These are phyloP conservation scores for Xylaria grammica DNA, from an alignment of 495 filamentous ascomycete species.

Conservation along the genomic window DNA sequence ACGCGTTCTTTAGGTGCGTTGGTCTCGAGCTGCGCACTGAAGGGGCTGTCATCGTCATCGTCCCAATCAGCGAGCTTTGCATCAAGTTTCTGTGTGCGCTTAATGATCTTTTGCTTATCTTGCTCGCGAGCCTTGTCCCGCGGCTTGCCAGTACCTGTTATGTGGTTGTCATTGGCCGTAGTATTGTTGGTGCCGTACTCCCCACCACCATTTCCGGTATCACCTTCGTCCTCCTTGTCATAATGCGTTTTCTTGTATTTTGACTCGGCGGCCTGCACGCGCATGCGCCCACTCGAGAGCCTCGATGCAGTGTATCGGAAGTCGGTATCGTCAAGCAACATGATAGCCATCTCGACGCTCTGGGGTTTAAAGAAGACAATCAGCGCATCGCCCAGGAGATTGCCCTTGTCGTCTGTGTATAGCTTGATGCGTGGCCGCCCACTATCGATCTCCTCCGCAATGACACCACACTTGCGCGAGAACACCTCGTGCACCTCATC, in stretches of 20 bases:
- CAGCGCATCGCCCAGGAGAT: constrained; percentile 91
- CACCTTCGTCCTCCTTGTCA: constrained; percentile 32
- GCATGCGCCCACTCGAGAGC: constrained; percentile 66
- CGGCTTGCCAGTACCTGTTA: constrained; percentile 36
- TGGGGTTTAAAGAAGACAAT: constrained; percentile 94
- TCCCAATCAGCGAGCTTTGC: constrained; percentile 93
- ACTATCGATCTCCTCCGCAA: constrained; percentile 90
- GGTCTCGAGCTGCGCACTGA: constrained; percentile 53
- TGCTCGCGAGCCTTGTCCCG: constrained; percentile 60
- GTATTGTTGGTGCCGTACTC: constrained; percentile 50
- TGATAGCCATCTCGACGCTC: constrained; percentile 85
- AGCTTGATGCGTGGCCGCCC: constrained; percentile 89
- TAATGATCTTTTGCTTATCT: constrained; percentile 85
- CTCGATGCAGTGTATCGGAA: constrained; percentile 69
- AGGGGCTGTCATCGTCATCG: constrained; percentile 81
- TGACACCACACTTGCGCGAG: constrained; percentile 84
- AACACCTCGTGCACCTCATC: constrained; percentile 86
- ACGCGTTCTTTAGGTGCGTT: constrained; percentile 73
- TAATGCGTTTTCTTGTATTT: constrained; percentile 79
- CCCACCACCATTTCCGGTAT: constrained; percentile 14
- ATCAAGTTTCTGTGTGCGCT: constrained; percentile 84
- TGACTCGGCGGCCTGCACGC: constrained; percentile 81
- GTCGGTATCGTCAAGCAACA: constrained; percentile 88
- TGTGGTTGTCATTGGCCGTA: constrained; percentile 16
- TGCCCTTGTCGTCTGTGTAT: constrained; percentile 80